Evolutionary conservation across 2,329 filamentous ascomycete species (phyloP), one percentile per base, ranked within the genome.

Genomic region (Didymella pinodella): DNA sequence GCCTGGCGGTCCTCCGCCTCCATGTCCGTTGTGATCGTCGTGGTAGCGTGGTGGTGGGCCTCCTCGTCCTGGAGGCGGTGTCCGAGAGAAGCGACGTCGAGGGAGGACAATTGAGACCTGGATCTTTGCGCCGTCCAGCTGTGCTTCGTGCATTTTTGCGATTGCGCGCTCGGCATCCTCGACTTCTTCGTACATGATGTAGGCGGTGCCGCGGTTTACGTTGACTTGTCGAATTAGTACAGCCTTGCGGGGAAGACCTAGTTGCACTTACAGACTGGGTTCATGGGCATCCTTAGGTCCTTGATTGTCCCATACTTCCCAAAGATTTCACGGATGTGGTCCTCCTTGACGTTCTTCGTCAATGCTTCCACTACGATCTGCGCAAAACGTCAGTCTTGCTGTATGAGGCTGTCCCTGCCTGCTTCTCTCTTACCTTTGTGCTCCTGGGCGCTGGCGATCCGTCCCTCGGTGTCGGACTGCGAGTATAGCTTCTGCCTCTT

Each of bases 91-190:
- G 68, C 92, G 92, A 70, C 90, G 88, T 48, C 90, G 87, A 0
- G 92, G 92, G 34, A 96, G 83, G 26, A 97, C 92, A 65, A 97
- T 95, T 44, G 91, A 95, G 48, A 97, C 93, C 71, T 90, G 90
- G 71, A 97, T 88, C 38, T 88, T 83, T 22, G 89, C 87, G 50
- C 93, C 93, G 76, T 97, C 93, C 28, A 97, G 81, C 73, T 96
- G 91, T n/a, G 91, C 92, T 80, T 99, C 95, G 77, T 99, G 95
- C 95, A 99, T 98, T 75, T 96, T 91, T 18, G 93, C 88, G 68
- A 97, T 96, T 28, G 95, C 95, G 14, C 88, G 84, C 78, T 97
- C 92, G 25, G 95, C 94, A 64, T 94, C 90, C 48, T 86, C 83
- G 64, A 93, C 86, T 65, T 90, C 84, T 53, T 87, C 82, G 78